A percentile compares a stretch with the other conserved stretches of the same genome.
These are phyloP conservation scores for Hsuehochloa calcarea DNA, from an alignment of 176 grass and related monocot species.

Conservation along the genomic window DNA sequence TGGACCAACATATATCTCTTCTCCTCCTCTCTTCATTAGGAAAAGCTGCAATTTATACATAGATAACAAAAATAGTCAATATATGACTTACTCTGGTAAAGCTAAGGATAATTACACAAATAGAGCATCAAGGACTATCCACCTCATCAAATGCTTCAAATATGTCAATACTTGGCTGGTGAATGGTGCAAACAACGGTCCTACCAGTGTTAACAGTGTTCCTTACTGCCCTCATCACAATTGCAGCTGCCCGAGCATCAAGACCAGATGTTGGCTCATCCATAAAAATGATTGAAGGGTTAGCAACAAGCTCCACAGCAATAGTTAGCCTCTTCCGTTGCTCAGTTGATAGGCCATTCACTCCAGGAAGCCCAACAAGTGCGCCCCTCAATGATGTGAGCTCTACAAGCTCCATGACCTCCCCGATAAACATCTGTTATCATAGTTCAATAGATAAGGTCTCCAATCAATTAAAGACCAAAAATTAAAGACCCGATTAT, in stretches of 20 bases:
- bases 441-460: constrained; percentile 32
- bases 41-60: constrained; percentile 59
- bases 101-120: constrained; percentile 22
- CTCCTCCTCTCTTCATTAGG: constrained; percentile 88
- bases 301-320: constrained; percentile 89
- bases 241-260: constrained; percentile 85
- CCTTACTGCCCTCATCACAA: constrained; percentile 92
- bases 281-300: constrained; percentile 95
- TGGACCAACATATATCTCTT: constrained; percentile 97
- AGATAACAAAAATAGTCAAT: constrained; percentile 17
- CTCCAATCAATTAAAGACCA: constrained; percentile 3
- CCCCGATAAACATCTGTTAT: constrained; percentile 77
- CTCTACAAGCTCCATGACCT: constrained; percentile 93
- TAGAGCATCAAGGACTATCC: constrained; percentile 18
- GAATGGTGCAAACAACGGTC: constrained; percentile 94
- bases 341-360: constrained; percentile 82
- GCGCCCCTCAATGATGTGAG: constrained; percentile 67
- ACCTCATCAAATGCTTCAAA: constrained; percentile 98
- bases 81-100: background rate
- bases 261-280: constrained; percentile 95
- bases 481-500: constrained; percentile 19
- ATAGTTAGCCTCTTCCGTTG: constrained; percentile 92
- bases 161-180: constrained; percentile 97
- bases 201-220: constrained; percentile 89
- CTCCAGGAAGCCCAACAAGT: constrained; percentile 83